Evolutionary conservation across 805 yeast species (phyloP).

Genomic region (Torulaspora franciscae): DNA sequence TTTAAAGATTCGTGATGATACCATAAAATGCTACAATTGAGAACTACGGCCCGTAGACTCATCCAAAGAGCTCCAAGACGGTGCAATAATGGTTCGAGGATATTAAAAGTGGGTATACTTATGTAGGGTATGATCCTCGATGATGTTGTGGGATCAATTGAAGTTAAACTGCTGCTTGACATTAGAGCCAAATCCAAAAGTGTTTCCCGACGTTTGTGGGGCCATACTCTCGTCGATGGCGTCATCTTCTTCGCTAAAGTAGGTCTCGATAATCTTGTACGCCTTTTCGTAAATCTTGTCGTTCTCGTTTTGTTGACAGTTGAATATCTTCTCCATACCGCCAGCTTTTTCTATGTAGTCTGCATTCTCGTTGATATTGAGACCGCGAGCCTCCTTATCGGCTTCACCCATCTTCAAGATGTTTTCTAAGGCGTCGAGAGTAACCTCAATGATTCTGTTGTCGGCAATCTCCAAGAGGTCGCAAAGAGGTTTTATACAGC

Average conservation of each 20-base stretch:
- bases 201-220: conserved; percentile 72
- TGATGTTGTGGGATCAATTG: conserved; percentile 16
- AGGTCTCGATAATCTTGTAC: conserved; percentile 81
- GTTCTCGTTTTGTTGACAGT: conserved; percentile 86
- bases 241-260: conserved; percentile 79
- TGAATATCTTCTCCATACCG: conserved; percentile 93
- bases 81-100: neutral
- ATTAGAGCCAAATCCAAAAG: conserved; percentile 81
- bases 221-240: conserved; percentile 70
- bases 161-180: conserved; percentile 45
- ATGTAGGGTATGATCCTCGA: conserved; percentile 1
- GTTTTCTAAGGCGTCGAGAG: conserved; percentile 91
- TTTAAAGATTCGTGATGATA: neutral
- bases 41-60: neutral
- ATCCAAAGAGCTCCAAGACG: neutral
- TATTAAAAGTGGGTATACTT: conserved; percentile 4
- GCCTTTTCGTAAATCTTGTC: conserved; percentile 92
- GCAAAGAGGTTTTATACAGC: conserved; percentile 95
- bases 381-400: conserved; percentile 73
- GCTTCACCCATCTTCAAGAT: conserved; percentile 90
- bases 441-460: conserved; percentile 86
- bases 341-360: conserved; percentile 95
- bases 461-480: conserved; percentile 86
- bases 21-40: neutral
- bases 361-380: conserved; percentile 77